phyloP scores from a whole-genome alignment of 305 asterid species.

The Fraxinus albicans region DNA sequence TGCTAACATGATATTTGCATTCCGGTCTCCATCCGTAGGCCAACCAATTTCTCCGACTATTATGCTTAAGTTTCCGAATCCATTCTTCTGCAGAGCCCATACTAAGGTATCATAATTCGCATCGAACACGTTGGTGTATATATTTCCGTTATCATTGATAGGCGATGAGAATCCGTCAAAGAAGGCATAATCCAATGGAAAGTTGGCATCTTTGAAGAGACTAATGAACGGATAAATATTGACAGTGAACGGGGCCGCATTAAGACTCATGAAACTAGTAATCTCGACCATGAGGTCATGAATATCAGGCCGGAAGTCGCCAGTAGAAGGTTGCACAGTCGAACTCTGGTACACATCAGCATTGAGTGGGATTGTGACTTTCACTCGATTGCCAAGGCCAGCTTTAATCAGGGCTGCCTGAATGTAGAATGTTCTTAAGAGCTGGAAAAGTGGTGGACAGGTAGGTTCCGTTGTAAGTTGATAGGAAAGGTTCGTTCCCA shows the following conservation, averaged over 20 bases:
- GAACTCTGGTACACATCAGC: constrained; percentile 87
- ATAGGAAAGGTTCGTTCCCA: constrained; percentile 86
- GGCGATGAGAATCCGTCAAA: constrained; percentile 72
- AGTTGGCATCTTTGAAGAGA: constrained; percentile 60
- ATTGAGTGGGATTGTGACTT: constrained; percentile 71
- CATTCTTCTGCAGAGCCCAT: constrained; percentile 78
- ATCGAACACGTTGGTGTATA: constrained; percentile 75
- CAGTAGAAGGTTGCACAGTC: constrained; percentile 63
- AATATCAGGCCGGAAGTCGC: constrained; percentile 70
- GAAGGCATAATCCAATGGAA: constrained; percentile 85
- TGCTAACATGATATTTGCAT: constrained; percentile 56
- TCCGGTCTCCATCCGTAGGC: constrained; percentile 84
- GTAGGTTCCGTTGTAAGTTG: constrained; percentile 64
- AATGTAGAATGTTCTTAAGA: constrained; percentile 72
- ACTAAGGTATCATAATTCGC: constrained; percentile 84
- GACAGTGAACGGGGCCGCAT: constrained; percentile 76
- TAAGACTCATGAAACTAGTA: constrained; percentile 56
- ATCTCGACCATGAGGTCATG: constrained; percentile 61
- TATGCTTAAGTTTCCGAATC: constrained; percentile 62
- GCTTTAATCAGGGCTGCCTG: constrained; percentile 92
- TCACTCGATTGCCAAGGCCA: constrained; percentile 70
- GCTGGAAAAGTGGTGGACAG: constrained; percentile 67
- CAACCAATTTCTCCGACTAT: constrained; percentile 89
- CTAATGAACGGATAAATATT: constrained; percentile 94
- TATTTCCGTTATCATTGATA: constrained; percentile 67